Base-by-base conservation (phyloP, 2,329 filamentous ascomycete genomes). In the Xylariaceae sp. region DNA sequence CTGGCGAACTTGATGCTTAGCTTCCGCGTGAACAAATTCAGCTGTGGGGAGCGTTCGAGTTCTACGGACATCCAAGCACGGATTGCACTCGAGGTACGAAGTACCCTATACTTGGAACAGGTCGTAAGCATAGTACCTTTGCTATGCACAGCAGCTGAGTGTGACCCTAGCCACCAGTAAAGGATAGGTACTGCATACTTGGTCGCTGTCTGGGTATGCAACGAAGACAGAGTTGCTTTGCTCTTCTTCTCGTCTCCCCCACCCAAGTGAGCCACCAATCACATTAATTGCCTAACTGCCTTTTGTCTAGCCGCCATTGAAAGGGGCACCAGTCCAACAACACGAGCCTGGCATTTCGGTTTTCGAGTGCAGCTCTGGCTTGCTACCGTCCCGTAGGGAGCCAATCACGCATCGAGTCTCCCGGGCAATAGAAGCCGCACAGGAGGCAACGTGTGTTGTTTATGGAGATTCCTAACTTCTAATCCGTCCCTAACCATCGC, bases 401-500 rank as follows among this genome's bases (percentile, higher is more conserved):
- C 65, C 65, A 68, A 67, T 67, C 65, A 68, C 23, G 5, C 5
- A 5, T 5, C 23, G 23, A 30, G 23, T 30, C 5, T 30, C 23
- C 23, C 23, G 23, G 23, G 5, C 23, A 6, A 30, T 30, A 4
- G 23, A 30, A 4, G 23, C 23, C 23, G 23, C 5, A 30, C 3
- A 30, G 23, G 23, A 30, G 23, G 23, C 23, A 30, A 30, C 23
- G 23, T 30, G 23, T 30, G 23, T 30, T 49, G 50, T 6, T 50
- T 41, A 13, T 41, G 37, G 11, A 41, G 37, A 10, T 41, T 13
- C 37, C 11, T 41, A 18, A 18, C 17, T 18, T 18, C 17, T 18
- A 18, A 18, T 18, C 17, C 17, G 17, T 18, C 17, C 17, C 11
- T 13, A 41, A 41, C 5, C 37, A 9, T 41, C 11, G 5, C 23